A percentile compares a stretch with the other conserved stretches of the same genome.
Evolutionary conservation across 2,329 filamentous ascomycete species (phyloP).

Genomic region (Bipolaris zeicola): DNA sequence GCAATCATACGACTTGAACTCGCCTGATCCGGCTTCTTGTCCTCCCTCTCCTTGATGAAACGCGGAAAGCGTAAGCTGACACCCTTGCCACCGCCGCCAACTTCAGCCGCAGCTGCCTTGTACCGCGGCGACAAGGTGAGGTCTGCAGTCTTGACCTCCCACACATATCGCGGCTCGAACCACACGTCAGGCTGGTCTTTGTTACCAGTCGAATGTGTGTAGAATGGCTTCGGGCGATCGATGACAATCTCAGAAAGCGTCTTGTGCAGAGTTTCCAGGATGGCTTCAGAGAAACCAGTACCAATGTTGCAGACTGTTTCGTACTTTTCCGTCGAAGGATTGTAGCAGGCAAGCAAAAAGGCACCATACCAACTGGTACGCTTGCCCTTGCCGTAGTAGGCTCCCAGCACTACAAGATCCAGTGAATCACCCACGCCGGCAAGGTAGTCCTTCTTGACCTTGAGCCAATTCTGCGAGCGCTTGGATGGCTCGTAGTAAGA

Average conservation of each 20-base stretch:
- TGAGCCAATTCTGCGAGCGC: conserved; percentile 96
- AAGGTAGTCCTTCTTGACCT: conserved; percentile 98
- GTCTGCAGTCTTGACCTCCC: conserved; percentile 98
- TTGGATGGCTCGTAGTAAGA: conserved; percentile 96
- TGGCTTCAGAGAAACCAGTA: conserved; percentile 93
- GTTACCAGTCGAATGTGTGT: conserved; percentile 78
- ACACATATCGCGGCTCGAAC: conserved; percentile 94
- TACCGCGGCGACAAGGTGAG: conserved; percentile 91
- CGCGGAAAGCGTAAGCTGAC: conserved; percentile 90
- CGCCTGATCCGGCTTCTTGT: conserved; percentile 94
- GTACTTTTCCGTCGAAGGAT: conserved; percentile 77
- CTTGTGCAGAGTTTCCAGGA: conserved; percentile 84
- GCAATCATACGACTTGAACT: conserved; percentile 84
- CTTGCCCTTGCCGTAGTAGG: conserved; percentile 93
- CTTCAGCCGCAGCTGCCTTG: conserved; percentile 84
- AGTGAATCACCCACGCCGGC: conserved; percentile 92
- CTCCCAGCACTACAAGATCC: conserved; percentile 92
- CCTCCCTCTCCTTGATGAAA: conserved; percentile 89
- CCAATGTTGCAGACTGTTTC: conserved; percentile 99
- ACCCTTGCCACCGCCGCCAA: conserved; percentile 72
- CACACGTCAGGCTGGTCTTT: conserved; percentile 98
- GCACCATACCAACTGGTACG: conserved; percentile 94
- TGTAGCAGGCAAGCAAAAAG: conserved; percentile 94
- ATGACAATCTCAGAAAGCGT: conserved; percentile 79
- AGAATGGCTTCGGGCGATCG: conserved; percentile 91